Conservation (phyloP, 1,284 basidiomycete genomes). For the Anthracocystis walkeri region DNA sequence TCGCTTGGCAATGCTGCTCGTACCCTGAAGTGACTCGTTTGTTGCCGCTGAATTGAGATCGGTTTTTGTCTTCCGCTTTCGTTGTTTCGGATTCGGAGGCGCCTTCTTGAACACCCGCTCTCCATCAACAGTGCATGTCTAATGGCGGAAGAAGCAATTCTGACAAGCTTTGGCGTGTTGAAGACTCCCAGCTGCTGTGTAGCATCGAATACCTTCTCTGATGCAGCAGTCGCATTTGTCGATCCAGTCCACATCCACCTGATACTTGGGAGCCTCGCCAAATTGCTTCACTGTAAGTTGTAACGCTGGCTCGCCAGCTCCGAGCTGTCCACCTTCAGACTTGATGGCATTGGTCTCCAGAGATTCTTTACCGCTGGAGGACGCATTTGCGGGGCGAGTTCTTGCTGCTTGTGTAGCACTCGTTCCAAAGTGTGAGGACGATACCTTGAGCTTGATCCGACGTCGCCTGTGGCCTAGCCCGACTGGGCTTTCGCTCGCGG, state of each 20-base stretch:
- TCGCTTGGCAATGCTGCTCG: not conserved
- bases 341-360: not conserved
- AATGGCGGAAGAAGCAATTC: constrained; percentile 1
- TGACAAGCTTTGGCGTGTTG: not conserved
- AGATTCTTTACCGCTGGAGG: not conserved
- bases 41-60: no score
- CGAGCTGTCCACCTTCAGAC: not conserved
- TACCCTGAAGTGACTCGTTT: not conserved
- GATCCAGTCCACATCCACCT: constrained; percentile 6
- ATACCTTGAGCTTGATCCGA: not conserved
- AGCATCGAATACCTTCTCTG: not conserved
- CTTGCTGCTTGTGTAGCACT: no score
- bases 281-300: not conserved
- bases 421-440: not conserved
- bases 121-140: constrained; percentile 7
- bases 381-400: not conserved
- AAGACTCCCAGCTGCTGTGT: not conserved
- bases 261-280: not conserved
- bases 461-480: not conserved
- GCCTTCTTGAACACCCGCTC: not conserved
- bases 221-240: constrained; percentile 9
- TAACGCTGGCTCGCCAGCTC: not conserved
- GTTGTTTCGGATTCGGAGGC: not conserved
- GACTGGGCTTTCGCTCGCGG: not conserved
- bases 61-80: not conserved